phyloP scores from a whole-genome alignment of 768 basidiomycete species.

The Fistulinella prunicolor region DNA sequence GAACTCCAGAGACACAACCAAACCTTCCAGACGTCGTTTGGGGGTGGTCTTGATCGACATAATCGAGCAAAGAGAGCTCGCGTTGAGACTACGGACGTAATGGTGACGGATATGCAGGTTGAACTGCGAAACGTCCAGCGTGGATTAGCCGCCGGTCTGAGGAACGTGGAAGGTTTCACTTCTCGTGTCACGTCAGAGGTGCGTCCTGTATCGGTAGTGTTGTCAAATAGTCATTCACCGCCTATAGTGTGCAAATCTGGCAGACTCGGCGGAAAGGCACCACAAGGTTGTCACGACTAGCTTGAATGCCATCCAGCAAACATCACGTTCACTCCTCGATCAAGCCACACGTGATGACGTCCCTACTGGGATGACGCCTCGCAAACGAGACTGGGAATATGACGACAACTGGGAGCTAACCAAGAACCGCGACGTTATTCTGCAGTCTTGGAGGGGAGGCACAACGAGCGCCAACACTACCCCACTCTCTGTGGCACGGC shows the following conservation, averaged over 20 bases:
- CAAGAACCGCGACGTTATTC: slow-evolving; percentile 54
- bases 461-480: slow-evolving; percentile 33
- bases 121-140: slow-evolving; percentile 52
- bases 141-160: slow-evolving; percentile 48
- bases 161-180: slow-evolving; percentile 43
- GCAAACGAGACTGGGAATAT: slow-evolving; percentile 70
- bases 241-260: slow-evolving; percentile 42
- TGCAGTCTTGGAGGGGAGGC: slow-evolving; percentile 49
- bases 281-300: slow-evolving; percentile 40
- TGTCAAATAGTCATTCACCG: slow-evolving; percentile 1
- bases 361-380: slow-evolving; percentile 72
- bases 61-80: slow-evolving; percentile 65
- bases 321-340: slow-evolving; percentile 49
- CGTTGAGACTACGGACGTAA: slow-evolving; percentile 51
- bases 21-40: slow-evolving; percentile 41
- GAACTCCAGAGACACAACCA: slow-evolving; percentile 51
- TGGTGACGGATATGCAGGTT: slow-evolving; percentile 49
- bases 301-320: slow-evolving; percentile 48
- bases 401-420: slow-evolving; percentile 72
- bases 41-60: slow-evolving; percentile 60
- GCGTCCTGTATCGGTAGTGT: slow-evolving; percentile 8
- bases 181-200: slow-evolving; percentile 53
- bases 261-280: slow-evolving; percentile 42
- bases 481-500: slow-evolving; percentile 38
- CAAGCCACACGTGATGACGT: slow-evolving; percentile 61